These are phyloP conservation scores for Senna siamea DNA, from an alignment of 306 rosid species.

Conservation along the genomic window DNA sequence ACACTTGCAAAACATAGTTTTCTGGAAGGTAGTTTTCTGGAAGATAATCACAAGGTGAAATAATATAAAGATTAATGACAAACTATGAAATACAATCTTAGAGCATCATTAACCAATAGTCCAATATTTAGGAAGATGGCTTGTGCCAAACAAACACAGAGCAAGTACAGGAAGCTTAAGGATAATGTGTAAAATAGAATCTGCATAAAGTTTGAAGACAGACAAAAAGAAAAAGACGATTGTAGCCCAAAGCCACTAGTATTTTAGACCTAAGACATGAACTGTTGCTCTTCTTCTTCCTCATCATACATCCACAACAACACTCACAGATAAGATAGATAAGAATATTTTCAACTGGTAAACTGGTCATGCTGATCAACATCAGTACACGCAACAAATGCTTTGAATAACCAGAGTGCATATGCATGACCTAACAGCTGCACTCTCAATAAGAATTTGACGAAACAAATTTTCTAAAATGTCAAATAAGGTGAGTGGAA, in stretches of 20 bases:
- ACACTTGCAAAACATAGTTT: constrained; percentile 49
- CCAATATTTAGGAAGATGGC: neutral
- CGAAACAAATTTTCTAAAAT: neutral
- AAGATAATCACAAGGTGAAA: constrained; percentile 10
- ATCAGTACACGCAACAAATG: neutral
- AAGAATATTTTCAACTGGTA: neutral
- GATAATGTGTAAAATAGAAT: too few species aligned
- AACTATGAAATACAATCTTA: neutral
- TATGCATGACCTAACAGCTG: neutral
- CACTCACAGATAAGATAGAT: neutral
- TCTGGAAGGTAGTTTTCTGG: constrained; percentile 51
- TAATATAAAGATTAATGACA: neutral
- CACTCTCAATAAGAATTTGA: neutral
- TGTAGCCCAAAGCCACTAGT: neutral
- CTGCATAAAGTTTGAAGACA: neutral
- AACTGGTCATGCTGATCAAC: neutral
- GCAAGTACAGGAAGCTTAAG: too few species aligned
- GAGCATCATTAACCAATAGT: neutral
- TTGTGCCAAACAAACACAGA: constrained; percentile 1
- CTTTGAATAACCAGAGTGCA: neutral
- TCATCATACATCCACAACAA: neutral
- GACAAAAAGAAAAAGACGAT: neutral
- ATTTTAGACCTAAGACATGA: neutral
- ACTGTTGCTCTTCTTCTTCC: neutral
- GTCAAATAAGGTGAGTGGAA: too few species aligned